These are phyloP conservation scores for Cardamine occulta DNA, from an alignment of 345 rosid species.

Conservation along the genomic window DNA sequence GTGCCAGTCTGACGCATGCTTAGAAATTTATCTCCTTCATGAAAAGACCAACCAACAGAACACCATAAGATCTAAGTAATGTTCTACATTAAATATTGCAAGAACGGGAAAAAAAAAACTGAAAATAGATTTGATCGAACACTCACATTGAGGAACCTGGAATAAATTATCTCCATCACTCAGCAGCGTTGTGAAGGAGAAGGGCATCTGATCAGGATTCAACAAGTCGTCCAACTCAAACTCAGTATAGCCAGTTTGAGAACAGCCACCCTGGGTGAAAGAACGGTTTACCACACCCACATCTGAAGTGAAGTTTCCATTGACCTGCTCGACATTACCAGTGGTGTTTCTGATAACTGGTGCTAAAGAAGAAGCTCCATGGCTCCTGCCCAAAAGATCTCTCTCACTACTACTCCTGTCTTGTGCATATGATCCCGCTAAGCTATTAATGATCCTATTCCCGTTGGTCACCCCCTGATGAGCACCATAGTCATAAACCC, in stretches of 20 bases:
- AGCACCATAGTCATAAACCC: conserved; percentile 20
- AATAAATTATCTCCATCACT: conserved; percentile 31
- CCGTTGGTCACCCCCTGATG: conserved; percentile 30
- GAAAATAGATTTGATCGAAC: conserved; percentile 12
- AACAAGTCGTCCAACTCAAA: conserved; percentile 36
- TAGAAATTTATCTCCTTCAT: conserved; percentile 1
- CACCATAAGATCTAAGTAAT: not conserved
- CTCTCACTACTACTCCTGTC: conserved; percentile 27
- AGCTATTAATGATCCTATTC: conserved; percentile 40
- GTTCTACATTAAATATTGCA: conserved; percentile 1
- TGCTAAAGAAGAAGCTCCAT: conserved; percentile 38
- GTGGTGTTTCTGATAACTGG: conserved; percentile 25
- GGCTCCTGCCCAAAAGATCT: conserved; percentile 31
- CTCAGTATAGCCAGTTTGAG: conserved; percentile 44
- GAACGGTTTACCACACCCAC: conserved; percentile 29
- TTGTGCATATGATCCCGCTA: conserved; percentile 43
- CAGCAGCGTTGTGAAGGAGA: conserved; percentile 46
- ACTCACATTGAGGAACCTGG: conserved; percentile 38
- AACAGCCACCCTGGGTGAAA: conserved; percentile 34
- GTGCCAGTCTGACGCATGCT: not conserved
- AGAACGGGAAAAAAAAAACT: not conserved
- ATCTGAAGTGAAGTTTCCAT: conserved; percentile 10
- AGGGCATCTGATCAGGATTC: conserved; percentile 38
- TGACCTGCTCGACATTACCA: conserved; percentile 18
- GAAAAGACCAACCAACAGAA: conserved; percentile 8